phyloP scores from a whole-genome alignment of 164 flowering plant genomes.

The Nymphaea colorata region DNA sequence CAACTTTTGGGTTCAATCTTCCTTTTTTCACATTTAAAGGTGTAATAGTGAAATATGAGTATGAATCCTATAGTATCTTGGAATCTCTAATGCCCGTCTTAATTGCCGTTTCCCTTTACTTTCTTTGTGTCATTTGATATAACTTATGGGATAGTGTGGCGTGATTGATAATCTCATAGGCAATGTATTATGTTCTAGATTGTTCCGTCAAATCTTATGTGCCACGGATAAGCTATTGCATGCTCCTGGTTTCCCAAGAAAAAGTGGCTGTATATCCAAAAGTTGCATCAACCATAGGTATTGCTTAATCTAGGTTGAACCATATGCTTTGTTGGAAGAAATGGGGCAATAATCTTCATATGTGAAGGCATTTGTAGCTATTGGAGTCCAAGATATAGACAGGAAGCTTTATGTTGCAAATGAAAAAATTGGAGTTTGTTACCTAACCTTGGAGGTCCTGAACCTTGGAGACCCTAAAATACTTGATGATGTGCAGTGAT shows the following conservation, averaged over 20 bases:
- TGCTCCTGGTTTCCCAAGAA: conserved; percentile 20
- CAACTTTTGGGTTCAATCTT: too few relatives aligned
- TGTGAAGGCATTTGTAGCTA: conserved; percentile 36
- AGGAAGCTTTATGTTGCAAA: conserved; percentile 37
- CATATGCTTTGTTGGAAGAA: conserved; percentile 13
- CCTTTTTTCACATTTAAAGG: too few relatives aligned
- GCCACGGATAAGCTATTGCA: conserved; percentile 17
- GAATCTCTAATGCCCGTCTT: too few relatives aligned
- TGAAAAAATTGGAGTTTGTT: conserved; percentile 76
- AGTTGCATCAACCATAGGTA: conserved; percentile 17
- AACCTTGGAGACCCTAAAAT: too few relatives aligned
- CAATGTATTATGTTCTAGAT: conserved; percentile 16
- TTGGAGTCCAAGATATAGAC: conserved; percentile 29
- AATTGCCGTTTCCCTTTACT: too few relatives aligned
- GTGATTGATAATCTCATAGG: neutral
- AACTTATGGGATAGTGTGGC: neutral
- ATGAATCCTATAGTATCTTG: too few relatives aligned
- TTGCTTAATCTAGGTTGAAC: conserved; percentile 28
- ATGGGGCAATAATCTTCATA: conserved; percentile 22
- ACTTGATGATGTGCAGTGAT: conserved; percentile 97
- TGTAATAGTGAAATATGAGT: too few relatives aligned
- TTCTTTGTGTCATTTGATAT: neutral
- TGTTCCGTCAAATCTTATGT: conserved; percentile 22
- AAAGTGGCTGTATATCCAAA: conserved; percentile 23
- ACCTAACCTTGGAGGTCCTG: conserved; percentile 98